These are phyloP conservation scores for Serendipita sp. DNA, from an alignment of 768 basidiomycete genomes.

Conservation along the genomic window DNA sequence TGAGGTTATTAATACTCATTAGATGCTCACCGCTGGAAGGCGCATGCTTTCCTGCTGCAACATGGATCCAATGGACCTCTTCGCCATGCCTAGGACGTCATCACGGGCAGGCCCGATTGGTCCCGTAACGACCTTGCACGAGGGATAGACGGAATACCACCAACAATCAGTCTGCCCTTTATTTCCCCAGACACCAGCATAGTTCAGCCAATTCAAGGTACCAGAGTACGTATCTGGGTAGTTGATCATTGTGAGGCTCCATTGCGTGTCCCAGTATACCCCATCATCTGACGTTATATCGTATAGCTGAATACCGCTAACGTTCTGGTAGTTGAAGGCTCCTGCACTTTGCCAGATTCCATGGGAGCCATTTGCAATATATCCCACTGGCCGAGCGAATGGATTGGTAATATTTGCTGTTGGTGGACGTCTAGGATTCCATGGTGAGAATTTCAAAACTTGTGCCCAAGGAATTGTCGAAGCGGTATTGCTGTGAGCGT, in stretches of 20 bases:
- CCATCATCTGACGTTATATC: conserved; percentile 7
- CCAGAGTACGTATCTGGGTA: conserved; percentile 8
- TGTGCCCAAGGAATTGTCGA: conserved; percentile 7
- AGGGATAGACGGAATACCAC: conserved; percentile 6
- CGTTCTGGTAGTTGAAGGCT: conserved; percentile 7
- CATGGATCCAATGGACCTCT: background rate
- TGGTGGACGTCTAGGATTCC: background rate
- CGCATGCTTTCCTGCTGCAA: background rate
- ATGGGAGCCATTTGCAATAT: conserved; percentile 7
- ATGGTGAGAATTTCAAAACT: background rate
- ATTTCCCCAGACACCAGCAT: conserved; percentile 7
- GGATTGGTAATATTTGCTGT: background rate
- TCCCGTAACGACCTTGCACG: conserved; percentile 5
- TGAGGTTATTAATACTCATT: background rate
- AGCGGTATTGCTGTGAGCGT: conserved; percentile 7
- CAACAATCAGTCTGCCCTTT: conserved; percentile 6
- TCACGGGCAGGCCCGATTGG: conserved; percentile 3
- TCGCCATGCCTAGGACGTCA: conserved; percentile 5
- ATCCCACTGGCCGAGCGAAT: conserved; percentile 7
- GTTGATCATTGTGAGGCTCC: conserved; percentile 8
- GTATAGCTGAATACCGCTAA: conserved; percentile 6
- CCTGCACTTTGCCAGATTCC: conserved; percentile 7
- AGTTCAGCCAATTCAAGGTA: conserved; percentile 7
- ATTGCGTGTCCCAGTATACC: conserved; percentile 7
- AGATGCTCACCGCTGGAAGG: background rate